Percentiles rank a stretch among this genome's conserved stretches.
These are phyloP conservation scores for Candida ipomoeae DNA, from an alignment of 805 yeast species.

Conservation along the genomic window DNA sequence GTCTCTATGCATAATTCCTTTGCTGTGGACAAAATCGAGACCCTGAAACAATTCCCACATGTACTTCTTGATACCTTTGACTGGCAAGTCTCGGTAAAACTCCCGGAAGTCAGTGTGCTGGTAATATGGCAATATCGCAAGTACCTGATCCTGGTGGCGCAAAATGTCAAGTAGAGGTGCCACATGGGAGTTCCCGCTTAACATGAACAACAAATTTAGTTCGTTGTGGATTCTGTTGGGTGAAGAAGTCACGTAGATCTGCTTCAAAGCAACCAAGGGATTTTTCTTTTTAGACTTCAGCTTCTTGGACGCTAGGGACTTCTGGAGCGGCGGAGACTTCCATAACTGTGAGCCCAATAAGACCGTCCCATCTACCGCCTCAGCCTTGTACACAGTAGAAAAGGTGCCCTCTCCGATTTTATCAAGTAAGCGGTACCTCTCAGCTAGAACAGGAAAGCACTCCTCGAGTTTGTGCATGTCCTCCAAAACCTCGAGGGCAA, in stretches of 20 bases:
- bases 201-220: slow-evolving; percentile 64
- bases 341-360: slow-evolving; percentile 38
- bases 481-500: slow-evolving; percentile 49
- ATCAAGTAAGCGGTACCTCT: slow-evolving; percentile 47
- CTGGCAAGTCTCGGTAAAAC: slow-evolving; percentile 74
- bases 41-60: slow-evolving; percentile 76
- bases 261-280: slow-evolving; percentile 77
- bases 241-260: slow-evolving; percentile 92
- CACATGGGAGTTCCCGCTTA: slow-evolving; percentile 66
- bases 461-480: slow-evolving; percentile 54
- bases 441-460: slow-evolving; percentile 50
- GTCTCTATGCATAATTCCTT: slow-evolving; percentile 41
- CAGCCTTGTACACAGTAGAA: slow-evolving; percentile 59
- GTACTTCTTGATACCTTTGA: slow-evolving; percentile 76
- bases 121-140: slow-evolving; percentile 88
- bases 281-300: slow-evolving; percentile 27
- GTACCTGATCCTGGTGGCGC: slow-evolving; percentile 84
- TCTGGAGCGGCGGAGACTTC: slow-evolving; percentile 43
- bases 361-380: slow-evolving; percentile 43
- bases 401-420: slow-evolving; percentile 69
- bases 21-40: slow-evolving; percentile 54
- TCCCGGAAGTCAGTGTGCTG: slow-evolving; percentile 87
- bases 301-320: slow-evolving; percentile 7
- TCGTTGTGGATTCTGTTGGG: slow-evolving; percentile 90
- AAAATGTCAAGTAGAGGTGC: slow-evolving; percentile 89